Evolutionary conservation across 176 grass and related monocot genomes (phyloP).

Genomic region (Triticum timopheevii): DNA sequence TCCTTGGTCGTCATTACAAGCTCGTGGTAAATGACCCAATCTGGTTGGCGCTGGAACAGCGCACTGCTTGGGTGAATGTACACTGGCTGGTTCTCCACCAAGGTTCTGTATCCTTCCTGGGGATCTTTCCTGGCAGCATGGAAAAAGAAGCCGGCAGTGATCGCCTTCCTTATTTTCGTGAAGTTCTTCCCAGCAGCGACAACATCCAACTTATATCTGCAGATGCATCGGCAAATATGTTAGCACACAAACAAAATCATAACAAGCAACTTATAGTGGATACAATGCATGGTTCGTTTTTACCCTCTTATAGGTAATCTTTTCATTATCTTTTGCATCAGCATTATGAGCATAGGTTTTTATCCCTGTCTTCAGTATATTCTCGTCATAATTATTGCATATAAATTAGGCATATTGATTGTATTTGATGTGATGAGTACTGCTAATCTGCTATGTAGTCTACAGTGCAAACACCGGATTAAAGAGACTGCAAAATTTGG

Average conservation of each 20-base stretch:
- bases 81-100: conserved; percentile 81
- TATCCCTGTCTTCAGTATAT: background rate
- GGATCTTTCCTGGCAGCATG: conserved; percentile 46
- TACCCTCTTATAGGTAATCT: background rate
- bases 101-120: conserved; percentile 70
- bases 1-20: no score
- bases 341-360: background rate
- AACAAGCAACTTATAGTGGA: conserved; percentile 5
- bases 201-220: conserved; percentile 90
- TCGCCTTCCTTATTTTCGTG: conserved; percentile 47
- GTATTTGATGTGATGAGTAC: conserved; percentile 5
- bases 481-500: background rate
- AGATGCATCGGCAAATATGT: no score
- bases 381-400: background rate
- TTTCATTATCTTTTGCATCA: background rate
- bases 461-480: background rate
- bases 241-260: no score
- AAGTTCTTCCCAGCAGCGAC: conserved; percentile 22
- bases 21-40: no score
- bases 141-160: conserved; percentile 95
- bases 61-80: no score
- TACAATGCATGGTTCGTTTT: background rate
- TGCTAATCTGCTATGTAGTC: background rate
- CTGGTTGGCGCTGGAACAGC: no score
- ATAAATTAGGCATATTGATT: background rate